Conservation (phyloP, 129 eudicot species). For the Dittrichia graveolens region DNA sequence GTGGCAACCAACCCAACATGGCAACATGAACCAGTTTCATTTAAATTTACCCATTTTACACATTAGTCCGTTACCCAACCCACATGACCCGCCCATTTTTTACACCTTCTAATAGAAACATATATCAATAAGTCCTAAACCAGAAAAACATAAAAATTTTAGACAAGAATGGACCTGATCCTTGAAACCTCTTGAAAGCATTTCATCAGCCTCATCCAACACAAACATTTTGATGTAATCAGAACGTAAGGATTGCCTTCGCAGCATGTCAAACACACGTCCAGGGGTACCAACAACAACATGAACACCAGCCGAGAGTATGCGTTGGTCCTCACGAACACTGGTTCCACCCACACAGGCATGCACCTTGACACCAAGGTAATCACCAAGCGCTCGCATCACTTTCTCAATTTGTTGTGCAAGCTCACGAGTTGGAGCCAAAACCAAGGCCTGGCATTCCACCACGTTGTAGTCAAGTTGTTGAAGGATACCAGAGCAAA, state of each 20-base stretch:
- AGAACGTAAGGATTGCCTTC: constrained; percentile 56
- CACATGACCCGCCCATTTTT: too few relatives aligned
- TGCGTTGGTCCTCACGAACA: constrained; percentile 66
- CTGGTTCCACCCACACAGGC: constrained; percentile 80
- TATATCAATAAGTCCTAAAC: too few relatives aligned
- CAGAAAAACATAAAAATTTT: too few relatives aligned
- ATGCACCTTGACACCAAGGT: constrained; percentile 64
- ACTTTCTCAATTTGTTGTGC: constrained; percentile 33
- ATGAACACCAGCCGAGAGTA: constrained; percentile 58
- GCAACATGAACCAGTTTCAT: too few relatives aligned
- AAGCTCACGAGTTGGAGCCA: constrained; percentile 31
- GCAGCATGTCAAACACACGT: constrained; percentile 73
- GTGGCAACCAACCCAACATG: too few relatives aligned
- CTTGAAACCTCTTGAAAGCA: constrained; percentile 70
- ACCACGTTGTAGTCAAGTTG: constrained; percentile 33
- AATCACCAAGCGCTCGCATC: constrained; percentile 33
- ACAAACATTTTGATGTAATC: constrained; percentile 69
- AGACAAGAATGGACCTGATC: constrained; percentile 46
- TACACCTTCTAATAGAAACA: too few relatives aligned
- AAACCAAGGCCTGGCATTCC: constrained; percentile 26
- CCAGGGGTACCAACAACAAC: constrained; percentile 73
- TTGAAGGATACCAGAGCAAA: constrained; percentile 33
- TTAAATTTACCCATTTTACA: too few relatives aligned
- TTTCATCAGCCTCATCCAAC: constrained; percentile 74
- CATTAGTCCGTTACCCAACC: too few relatives aligned